These are phyloP conservation scores for Zygotorulaspora florentina DNA, from an alignment of 805 yeast species.

Conservation along the genomic window DNA sequence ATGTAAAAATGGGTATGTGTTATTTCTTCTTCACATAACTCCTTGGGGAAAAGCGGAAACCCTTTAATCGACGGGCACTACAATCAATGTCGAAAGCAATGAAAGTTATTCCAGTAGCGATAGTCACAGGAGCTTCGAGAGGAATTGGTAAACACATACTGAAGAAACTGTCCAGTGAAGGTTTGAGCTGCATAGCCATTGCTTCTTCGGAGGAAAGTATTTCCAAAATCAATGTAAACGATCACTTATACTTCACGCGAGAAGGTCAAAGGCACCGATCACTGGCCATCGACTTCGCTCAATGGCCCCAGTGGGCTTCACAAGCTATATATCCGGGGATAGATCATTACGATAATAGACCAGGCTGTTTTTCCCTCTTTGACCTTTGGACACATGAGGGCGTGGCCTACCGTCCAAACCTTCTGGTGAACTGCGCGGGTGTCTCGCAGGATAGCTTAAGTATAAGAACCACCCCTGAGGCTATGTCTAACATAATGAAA, in stretches of 20 bases:
- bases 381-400: constrained; percentile 7
- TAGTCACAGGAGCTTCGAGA: constrained; percentile 43
- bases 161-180: constrained; percentile 26
- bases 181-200: constrained; percentile 26
- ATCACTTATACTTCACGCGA: constrained; percentile 10
- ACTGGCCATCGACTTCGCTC: constrained; percentile 25
- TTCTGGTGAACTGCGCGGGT: constrained; percentile 34
- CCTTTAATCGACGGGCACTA: not conserved
- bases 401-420: constrained; percentile 15
- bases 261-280: constrained; percentile 25
- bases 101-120: constrained; percentile 23
- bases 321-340: constrained; percentile 14
- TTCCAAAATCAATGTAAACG: constrained; percentile 4
- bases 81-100: not conserved
- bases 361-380: constrained; percentile 6
- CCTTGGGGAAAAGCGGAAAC: not conserved
- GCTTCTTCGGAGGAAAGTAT: constrained; percentile 23
- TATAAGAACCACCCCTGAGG: constrained; percentile 15
- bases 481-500: constrained; percentile 23
- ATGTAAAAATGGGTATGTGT: constrained; percentile 10
- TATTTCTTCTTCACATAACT: not conserved
- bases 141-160: constrained; percentile 40
- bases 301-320: constrained; percentile 30
- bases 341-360: constrained; percentile 4
- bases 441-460: constrained; percentile 27